phyloP scores from a whole-genome alignment of 441 rosid genomes.

The Syzygium syzygioides region DNA sequence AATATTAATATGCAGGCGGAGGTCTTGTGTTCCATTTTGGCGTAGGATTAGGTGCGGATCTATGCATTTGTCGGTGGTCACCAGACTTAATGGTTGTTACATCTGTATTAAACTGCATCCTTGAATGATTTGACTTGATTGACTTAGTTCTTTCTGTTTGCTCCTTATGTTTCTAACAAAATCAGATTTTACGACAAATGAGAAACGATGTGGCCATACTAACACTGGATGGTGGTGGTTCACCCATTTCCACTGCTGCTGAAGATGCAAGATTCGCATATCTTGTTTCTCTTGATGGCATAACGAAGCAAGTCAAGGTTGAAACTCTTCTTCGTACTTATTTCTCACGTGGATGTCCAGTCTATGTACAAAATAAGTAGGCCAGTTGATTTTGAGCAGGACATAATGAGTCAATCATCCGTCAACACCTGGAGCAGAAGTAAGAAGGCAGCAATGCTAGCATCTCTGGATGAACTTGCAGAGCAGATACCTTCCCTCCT shows the following conservation, averaged over 20 bases:
- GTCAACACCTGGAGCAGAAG: slow-evolving; percentile 58
- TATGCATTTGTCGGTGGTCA: no score
- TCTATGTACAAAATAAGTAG: not conserved
- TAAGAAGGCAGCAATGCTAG: slow-evolving; percentile 71
- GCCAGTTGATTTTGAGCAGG: slow-evolving; percentile 37
- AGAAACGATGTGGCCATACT: slow-evolving; percentile 45
- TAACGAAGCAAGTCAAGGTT: slow-evolving; percentile 92
- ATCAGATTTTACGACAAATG: slow-evolving; percentile 79
- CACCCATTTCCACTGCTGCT: slow-evolving; percentile 27
- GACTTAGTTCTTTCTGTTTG: slow-evolving; percentile 3
- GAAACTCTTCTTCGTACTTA: slow-evolving; percentile 3
- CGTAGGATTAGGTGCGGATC: no score
- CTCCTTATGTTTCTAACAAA: not conserved
- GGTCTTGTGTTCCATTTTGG: no score
- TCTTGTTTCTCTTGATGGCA: slow-evolving; percentile 86
- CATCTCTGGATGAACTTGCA: slow-evolving; percentile 66
- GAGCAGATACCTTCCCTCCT: slow-evolving; percentile 97
- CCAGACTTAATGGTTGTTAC: no score
- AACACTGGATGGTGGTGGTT: slow-evolving; percentile 57
- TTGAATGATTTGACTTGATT: not conserved
- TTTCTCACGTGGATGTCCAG: not conserved
- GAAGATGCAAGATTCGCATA: slow-evolving; percentile 92
- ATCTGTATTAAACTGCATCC: not conserved
- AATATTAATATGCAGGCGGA: no score
- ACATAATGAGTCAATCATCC: slow-evolving; percentile 69